Evolutionary conservation across 306 rosid species (phyloP).

Genomic region (Sindora glabra): DNA sequence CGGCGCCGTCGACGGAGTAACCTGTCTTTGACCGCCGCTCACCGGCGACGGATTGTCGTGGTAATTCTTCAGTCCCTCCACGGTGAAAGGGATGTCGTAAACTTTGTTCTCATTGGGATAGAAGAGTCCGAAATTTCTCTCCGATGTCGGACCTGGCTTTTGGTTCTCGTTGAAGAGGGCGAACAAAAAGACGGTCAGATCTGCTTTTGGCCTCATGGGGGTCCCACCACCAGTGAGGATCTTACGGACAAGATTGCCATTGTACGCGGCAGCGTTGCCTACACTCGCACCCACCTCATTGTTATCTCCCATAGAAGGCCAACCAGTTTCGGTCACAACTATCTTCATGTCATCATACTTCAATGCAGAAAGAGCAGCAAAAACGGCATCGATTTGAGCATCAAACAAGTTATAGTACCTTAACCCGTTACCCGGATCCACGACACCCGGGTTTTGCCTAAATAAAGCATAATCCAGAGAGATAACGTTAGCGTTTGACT

Average conservation of each 20-base stretch:
- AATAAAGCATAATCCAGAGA: slow-evolving; percentile 78
- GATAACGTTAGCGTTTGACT: slow-evolving; percentile 80
- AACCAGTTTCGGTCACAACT: slow-evolving; percentile 80
- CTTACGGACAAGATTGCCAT: slow-evolving; percentile 81
- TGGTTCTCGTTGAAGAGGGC: slow-evolving; percentile 84
- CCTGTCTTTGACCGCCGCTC: neutral
- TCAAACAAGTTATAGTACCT: slow-evolving; percentile 71
- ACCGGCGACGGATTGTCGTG: slow-evolving; percentile 33
- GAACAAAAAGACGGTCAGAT: slow-evolving; percentile 80
- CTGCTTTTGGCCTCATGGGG: slow-evolving; percentile 68
- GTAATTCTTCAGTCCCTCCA: slow-evolving; percentile 39
- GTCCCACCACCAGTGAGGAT: slow-evolving; percentile 67
- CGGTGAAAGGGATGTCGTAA: slow-evolving; percentile 63
- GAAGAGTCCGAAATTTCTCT: slow-evolving; percentile 80
- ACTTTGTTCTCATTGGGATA: slow-evolving; percentile 63
- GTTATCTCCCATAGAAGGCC: slow-evolving; percentile 83
- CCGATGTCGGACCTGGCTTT: slow-evolving; percentile 76
- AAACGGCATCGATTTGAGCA: slow-evolving; percentile 97
- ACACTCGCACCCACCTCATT: slow-evolving; percentile 75
- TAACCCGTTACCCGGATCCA: slow-evolving; percentile 75
- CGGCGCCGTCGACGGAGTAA: neutral
- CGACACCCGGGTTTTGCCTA: slow-evolving; percentile 67
- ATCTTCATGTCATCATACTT: slow-evolving; percentile 60
- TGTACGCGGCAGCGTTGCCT: slow-evolving; percentile 81
- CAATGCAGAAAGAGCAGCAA: slow-evolving; percentile 57